These are phyloP conservation scores for Castanea sativa DNA, from an alignment of 306 rosid species.

Conservation along the genomic window DNA sequence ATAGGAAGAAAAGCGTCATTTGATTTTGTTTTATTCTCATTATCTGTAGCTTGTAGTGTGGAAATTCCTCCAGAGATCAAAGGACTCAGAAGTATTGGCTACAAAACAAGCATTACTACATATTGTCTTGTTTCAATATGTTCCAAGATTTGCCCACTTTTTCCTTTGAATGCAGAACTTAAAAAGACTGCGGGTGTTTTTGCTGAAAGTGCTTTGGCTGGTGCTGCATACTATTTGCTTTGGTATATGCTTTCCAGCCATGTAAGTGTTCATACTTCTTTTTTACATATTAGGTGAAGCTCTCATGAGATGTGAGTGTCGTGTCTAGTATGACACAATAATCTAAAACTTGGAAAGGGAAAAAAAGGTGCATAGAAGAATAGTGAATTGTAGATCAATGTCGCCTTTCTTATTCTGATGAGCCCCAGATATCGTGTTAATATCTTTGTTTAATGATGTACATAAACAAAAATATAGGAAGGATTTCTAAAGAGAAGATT, in stretches of 20 bases:
- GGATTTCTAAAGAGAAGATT: background rate
- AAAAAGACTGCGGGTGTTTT: conserved; percentile 87
- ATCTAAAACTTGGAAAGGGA: too few relatives aligned
- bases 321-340: background rate
- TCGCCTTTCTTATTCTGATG: background rate
- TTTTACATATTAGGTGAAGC: background rate
- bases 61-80: conserved; percentile 44
- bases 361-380: background rate
- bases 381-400: background rate
- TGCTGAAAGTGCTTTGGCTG: conserved; percentile 79
- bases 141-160: conserved; percentile 74
- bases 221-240: conserved; percentile 82
- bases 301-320: background rate
- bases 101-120: conserved; percentile 66
- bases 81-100: conserved; percentile 50
- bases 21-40: background rate
- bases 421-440: background rate
- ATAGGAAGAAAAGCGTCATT: background rate
- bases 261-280: conserved; percentile 41
- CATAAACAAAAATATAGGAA: background rate
- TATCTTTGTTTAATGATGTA: background rate
- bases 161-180: conserved; percentile 77
- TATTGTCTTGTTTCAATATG: conserved; percentile 59
- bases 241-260: conserved; percentile 87
- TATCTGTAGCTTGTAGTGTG: conserved; percentile 60